Conservation (phyloP, 768 basidiomycete genomes). For the Boletus vermiculosoides region DNA sequence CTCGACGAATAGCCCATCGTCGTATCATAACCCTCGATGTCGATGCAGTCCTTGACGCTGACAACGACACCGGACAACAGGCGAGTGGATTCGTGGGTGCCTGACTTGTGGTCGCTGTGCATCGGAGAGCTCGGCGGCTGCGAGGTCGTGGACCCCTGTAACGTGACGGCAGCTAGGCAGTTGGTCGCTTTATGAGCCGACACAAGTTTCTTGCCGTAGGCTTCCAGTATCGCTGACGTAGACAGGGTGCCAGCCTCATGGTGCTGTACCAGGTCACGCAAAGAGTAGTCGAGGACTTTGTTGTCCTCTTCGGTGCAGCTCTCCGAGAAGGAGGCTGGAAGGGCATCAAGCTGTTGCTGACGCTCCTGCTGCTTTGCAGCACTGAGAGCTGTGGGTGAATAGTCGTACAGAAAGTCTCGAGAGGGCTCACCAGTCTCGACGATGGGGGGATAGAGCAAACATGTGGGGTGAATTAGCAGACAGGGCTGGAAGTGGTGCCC, state of each 20-base stretch:
- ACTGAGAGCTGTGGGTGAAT: conserved; percentile 18
- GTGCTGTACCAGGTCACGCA: conserved; percentile 36
- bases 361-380: conserved; percentile 36
- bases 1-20: conserved; percentile 44
- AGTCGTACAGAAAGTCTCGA: neutral
- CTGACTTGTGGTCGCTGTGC: conserved; percentile 1
- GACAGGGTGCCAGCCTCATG: conserved; percentile 30
- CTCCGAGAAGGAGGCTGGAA: conserved; percentile 30
- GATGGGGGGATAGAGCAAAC: conserved; percentile 28
- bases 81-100: conserved; percentile 1
- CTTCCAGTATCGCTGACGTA: conserved; percentile 34
- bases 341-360: conserved; percentile 26
- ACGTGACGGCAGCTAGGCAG: conserved; percentile 47
- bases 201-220: conserved; percentile 42
- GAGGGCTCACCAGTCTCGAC: conserved; percentile 29
- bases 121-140: conserved; percentile 11
- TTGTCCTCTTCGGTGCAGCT: conserved; percentile 36
- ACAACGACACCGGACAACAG: conserved; percentile 47
- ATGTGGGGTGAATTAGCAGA: conserved; percentile 7
- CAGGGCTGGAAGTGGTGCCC: neutral
- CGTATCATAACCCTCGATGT: conserved; percentile 46
- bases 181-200: conserved; percentile 45
- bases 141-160: conserved; percentile 30
- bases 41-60: conserved; percentile 48
- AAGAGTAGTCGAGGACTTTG: conserved; percentile 36